Evolutionary conservation across 2,329 filamentous ascomycete species (phyloP), one percentile per base, ranked within the genome.

Genomic region (Aspergillus awamori): DNA sequence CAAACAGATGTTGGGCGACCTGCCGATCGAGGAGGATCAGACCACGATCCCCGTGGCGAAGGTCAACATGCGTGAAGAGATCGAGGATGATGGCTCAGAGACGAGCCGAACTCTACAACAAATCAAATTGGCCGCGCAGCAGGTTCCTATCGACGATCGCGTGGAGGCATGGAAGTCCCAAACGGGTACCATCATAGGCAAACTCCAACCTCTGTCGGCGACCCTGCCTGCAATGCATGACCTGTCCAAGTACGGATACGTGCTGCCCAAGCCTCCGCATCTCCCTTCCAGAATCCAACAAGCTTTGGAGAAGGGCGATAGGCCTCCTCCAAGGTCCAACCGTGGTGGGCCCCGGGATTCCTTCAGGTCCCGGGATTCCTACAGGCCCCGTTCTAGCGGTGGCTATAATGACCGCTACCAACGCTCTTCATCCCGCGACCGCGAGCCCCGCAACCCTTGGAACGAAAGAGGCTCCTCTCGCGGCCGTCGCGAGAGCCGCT

Each of bases 91-190:
- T 5, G 59, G 67, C 28, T 43, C 64, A 0, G 59, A 59, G 6
- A 52, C 66, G 5, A 62, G 61, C 11, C 61, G 69, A 43, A 71
- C 64, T 2, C 55, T 76, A 48, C 61, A 75, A 55, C 70, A 70
- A 54, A 76, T 88, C 67, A 80, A 81, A 4, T 77, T 80, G 4
- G 77, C 76, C 15, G 68, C 78, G 53, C 66, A 65, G 15, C 52
- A 65, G 17, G 64, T 76, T 28, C 64, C 70, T 5, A 59, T 65
- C 15, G 52, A 56, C 3, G 55, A 66, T 43, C 77, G 77, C 61
- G 59, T 55, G 26, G 67, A 67, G 2, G 67, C 76, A 10, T 79
- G 76, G 65, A 65, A 63, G 36, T 68, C 72, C 22, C 63, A 68
- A 15, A 20, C 76, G 2, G 66, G 67, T 6, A 58, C 59, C 4